Conservation (phyloP, 202 grass and related monocot genomes). For the Carex arenaria region DNA sequence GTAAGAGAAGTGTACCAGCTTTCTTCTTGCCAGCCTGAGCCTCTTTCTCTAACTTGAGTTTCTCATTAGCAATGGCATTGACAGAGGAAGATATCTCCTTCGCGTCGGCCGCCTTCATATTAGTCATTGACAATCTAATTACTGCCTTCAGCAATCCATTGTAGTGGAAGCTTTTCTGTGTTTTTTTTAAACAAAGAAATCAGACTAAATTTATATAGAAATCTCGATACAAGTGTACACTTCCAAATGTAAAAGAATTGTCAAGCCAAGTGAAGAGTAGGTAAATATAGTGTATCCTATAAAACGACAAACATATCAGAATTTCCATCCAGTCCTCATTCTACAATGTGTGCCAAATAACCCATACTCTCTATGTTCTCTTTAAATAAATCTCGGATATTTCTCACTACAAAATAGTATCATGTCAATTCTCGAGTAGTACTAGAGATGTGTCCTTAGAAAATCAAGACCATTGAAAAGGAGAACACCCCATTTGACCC, state of each 20-base stretch:
- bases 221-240: background rate
- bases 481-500: background rate
- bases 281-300: background rate
- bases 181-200: background rate
- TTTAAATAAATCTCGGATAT: background rate
- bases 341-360: background rate
- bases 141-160: constrained; percentile 78
- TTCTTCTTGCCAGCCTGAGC: constrained; percentile 93
- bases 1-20: constrained; percentile 38
- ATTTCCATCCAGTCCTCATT: background rate
- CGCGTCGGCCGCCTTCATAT: constrained; percentile 80
- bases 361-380: background rate
- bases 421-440: background rate
- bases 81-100: constrained; percentile 78
- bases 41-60: constrained; percentile 92
- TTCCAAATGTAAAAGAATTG: background rate
- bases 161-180: constrained; percentile 99
- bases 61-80: constrained; percentile 90
- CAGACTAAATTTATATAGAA: background rate
- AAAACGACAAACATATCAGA: constrained; percentile 2
- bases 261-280: background rate
- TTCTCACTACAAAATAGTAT: background rate
- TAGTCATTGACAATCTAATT: constrained; percentile 61
- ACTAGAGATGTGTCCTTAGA: background rate
- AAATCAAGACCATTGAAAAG: background rate